Conservation (phyloP, 495 filamentous ascomycete species). For the Cladorrhinum samala region DNA sequence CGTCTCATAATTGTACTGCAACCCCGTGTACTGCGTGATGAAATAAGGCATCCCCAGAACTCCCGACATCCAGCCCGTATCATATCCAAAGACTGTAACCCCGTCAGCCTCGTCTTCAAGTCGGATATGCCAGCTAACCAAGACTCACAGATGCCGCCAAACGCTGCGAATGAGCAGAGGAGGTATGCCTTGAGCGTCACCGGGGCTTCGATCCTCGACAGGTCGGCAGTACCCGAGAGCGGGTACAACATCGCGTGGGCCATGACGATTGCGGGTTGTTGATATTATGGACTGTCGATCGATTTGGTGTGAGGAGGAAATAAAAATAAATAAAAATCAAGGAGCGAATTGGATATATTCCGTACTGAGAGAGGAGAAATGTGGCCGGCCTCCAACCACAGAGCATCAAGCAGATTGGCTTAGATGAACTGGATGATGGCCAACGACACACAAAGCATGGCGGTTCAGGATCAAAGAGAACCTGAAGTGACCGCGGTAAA, state of each 20-base stretch:
- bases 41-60: conserved; percentile 51
- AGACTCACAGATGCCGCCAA: conserved; percentile 52
- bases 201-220: conserved; percentile 55
- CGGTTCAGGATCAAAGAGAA: background rate
- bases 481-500: background rate
- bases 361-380: background rate
- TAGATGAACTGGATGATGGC: too few species aligned
- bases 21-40: conserved; percentile 58
- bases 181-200: conserved; percentile 60
- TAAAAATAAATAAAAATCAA: background rate
- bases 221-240: conserved; percentile 34
- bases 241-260: conserved; percentile 17
- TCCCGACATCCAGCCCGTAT: conserved; percentile 60
- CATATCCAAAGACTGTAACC: conserved; percentile 51
- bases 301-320: background rate
- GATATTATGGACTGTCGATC: background rate
- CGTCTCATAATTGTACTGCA: conserved; percentile 51
- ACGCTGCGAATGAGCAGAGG: conserved; percentile 60
- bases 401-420: background rate
- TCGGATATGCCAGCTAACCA: background rate
- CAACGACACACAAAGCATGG: background rate
- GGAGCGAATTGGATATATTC: background rate
- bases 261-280: conserved; percentile 10
- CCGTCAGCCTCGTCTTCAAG: background rate
- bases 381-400: background rate